Base-by-base conservation (phyloP, 148 eudicot species). In the Camellia sinensis region DNA sequence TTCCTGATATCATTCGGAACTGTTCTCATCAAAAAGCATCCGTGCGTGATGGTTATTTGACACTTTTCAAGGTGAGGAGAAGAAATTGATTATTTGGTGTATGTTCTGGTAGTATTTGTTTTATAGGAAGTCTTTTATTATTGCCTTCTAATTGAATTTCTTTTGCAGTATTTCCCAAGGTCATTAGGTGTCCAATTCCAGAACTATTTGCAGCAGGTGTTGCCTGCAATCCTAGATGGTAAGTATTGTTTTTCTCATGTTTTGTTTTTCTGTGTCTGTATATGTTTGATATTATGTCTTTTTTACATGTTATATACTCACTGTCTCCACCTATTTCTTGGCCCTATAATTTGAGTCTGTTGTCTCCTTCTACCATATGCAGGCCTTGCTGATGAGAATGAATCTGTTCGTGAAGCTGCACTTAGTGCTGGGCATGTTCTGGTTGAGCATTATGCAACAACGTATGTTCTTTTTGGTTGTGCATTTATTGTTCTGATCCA, bases 341-440 rank as follows among this genome's bases (percentile, higher is more conserved):
- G 50, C 62, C 21, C n/a, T 78, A n/a, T 59, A 53, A 12, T 48
- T 22, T 45, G 48, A 19, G 13, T 12, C 11, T 50, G 61, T 69
- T 66, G 13, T 40, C 54, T 56, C 19, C 12, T 65, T 44, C 37
- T 62, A 56, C 19, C 65, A 17, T 56, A 37, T 67, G 66, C 85
- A 96, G 99, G 99, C 76, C 94, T 96, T 74, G 98, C 99, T 75
- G 99, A 96, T 91, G 99, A 96, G 86, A 96, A 96, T 88, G 99
- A 96, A 84, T 92, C 98, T 81, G 99, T 96, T 52, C 98, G 99
- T 67, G 99, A 96, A 21, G 99, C 99, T 8, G 98, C 99, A 67
- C 95, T 96, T 54, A 89, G 92, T 86, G 98, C 98, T 85, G 99
- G 99, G 66, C 99, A 96, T 87, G 97, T 96, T 67, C 86, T 96